Evolutionary conservation across 495 filamentous ascomycete genomes (phyloP), one percentile per base, ranked within the genome.

Genomic region (Podospora fimiseda): DNA sequence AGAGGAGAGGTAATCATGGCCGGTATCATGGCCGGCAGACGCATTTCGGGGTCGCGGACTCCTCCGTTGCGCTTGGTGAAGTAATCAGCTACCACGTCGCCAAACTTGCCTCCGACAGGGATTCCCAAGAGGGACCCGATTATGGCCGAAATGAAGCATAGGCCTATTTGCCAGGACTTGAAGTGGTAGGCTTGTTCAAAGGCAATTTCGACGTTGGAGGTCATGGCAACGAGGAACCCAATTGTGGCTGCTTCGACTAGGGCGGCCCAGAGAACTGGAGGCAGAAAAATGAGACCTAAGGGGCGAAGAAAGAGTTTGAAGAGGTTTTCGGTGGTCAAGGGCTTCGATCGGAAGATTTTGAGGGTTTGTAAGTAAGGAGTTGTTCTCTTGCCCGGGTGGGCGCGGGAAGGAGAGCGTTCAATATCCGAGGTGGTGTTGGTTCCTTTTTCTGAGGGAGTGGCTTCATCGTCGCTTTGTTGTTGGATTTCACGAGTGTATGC

Each of bases 11-110:
- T 67, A 20, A 81, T 67, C 14, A 71, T 58, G 43, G 71, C 70
- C 2, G 74, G 60, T 16, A 67, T 57, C 19, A 77, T 74, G 18
- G 75, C 69, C 1, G 75, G 68, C 15, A 80, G 66, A 27, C 79
- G 68, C 75, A 82, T 80, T 50, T 82, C 79, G 0, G 79, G 79
- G 24, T 80, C 73, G 16, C 78, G 64, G 37, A 80, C 70, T 21
- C 79, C 79, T 3, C 65, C 60, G 52, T 79, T 80, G 13, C 78
- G 67, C 41, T 63, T 66, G 1, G 79, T 80, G 47, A 79, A 66
- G 48, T 62, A 69, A 37, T 80, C 74, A 3, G 79, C 77, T 3
- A 76, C 59, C 57, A 58, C 61, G 60, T 81, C 79, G 18, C 74
- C 77, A 5, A 78, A 58, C 27, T 70, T 59, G 1, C 79, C 78